phyloP scores from a whole-genome alignment of 2,329 filamentous ascomycete species.

The Fusarium illudens region DNA sequence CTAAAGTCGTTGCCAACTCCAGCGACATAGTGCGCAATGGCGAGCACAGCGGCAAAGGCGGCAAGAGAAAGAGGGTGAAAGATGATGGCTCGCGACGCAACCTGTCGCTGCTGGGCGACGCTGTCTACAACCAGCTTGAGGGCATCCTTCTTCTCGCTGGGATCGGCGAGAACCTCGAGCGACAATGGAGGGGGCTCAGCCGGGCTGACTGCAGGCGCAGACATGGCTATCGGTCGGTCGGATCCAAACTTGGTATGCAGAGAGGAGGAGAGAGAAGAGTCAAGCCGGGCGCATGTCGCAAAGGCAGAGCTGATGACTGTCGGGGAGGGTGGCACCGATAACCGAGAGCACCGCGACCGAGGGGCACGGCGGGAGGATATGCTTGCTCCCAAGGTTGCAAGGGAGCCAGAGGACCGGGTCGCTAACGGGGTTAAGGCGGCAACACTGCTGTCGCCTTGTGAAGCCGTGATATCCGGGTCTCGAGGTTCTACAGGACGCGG shows the following conservation, averaged over 20 bases:
- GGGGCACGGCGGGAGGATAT: slow-evolving; percentile 1
- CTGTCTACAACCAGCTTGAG: slow-evolving; percentile 80
- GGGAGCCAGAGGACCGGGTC: not conserved
- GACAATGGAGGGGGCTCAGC: slow-evolving; percentile 66
- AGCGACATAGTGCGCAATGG: slow-evolving; percentile 54
- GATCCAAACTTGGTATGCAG: not conserved
- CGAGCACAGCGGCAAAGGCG: slow-evolving; percentile 52
- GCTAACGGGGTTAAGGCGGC: slow-evolving; percentile 23
- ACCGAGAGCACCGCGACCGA: not conserved
- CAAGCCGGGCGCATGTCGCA: slow-evolving; percentile 1
- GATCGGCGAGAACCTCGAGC: slow-evolving; percentile 61
- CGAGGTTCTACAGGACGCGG: not conserved
- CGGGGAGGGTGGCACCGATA: not conserved
- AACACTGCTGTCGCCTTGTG: slow-evolving; percentile 12
- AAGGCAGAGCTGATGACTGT: not conserved
- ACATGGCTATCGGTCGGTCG: slow-evolving; percentile 6
- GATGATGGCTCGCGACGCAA: slow-evolving; percentile 69
- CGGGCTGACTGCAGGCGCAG: slow-evolving; percentile 1
- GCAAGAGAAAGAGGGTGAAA: slow-evolving; percentile 65
- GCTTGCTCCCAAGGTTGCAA: not conserved
- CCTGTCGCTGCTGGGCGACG: slow-evolving; percentile 81
- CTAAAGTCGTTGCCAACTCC: slow-evolving; percentile 58
- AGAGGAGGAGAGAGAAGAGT: not conserved
- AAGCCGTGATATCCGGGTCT: slow-evolving; percentile 34
- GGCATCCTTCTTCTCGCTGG: slow-evolving; percentile 70